Conservation (phyloP, 2,329 filamentous ascomycete species). For the Didymella pinodella region DNA sequence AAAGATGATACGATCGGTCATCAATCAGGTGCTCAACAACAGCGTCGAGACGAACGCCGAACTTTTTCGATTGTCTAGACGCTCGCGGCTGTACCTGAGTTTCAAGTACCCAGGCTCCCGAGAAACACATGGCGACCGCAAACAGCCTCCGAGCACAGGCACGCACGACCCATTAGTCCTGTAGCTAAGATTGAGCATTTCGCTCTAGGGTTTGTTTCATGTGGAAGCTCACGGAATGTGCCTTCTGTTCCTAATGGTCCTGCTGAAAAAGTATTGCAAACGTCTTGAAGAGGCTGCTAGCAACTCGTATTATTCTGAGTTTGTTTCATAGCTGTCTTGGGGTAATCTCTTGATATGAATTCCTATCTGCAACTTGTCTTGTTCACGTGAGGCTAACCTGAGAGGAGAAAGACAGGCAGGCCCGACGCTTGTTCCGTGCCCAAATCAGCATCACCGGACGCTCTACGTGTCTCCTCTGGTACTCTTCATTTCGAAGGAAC, state of each 20-base stretch:
- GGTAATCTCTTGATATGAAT: neutral
- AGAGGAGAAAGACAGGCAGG: neutral
- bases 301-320: neutral
- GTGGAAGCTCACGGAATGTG: slow-evolving; percentile 8
- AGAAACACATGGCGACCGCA: slow-evolving; percentile 15
- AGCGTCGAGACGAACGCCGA: slow-evolving; percentile 2
- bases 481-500: neutral
- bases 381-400: neutral
- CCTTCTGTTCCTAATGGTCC: slow-evolving; percentile 3
- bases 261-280: slow-evolving; percentile 1
- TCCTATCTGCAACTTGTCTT: no score
- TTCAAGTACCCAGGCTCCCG: slow-evolving; percentile 7
- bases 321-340: slow-evolving; percentile 4
- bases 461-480: neutral
- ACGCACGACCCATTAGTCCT: neutral
- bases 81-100: slow-evolving; percentile 7
- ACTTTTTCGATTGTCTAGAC: slow-evolving; percentile 4
- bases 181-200: neutral
- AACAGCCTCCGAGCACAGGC: neutral
- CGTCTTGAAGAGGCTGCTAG: neutral
- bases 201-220: neutral
- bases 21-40: slow-evolving; percentile 11
- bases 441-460: neutral
- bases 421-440: neutral
- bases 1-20: slow-evolving; percentile 8